A percentile compares a stretch with the other conserved stretches of the same genome.
Conservation (phyloP, 257 asterid species). For the Nicotiana obtusifolia region DNA sequence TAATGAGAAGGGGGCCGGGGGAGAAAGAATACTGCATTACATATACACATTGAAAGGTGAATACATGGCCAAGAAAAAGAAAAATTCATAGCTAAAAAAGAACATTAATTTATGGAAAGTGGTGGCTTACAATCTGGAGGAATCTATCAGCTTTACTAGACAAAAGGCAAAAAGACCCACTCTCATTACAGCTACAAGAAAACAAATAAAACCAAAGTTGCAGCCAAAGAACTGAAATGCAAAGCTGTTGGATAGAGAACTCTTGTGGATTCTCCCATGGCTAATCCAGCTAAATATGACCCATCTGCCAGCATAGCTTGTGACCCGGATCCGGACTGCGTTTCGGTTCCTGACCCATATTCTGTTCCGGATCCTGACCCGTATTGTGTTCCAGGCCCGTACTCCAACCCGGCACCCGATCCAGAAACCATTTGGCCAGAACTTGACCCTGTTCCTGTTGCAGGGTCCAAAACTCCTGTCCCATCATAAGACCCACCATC, state of each 20-base stretch:
- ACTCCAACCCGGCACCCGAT: conserved; percentile 17
- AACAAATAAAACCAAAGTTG: conserved; percentile 18
- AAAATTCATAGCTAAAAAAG: conserved; percentile 7
- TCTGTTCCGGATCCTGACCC: conserved; percentile 15
- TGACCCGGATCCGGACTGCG: conserved; percentile 45
- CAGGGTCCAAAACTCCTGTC: background rate
- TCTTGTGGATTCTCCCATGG: conserved; percentile 69
- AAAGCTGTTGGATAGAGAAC: conserved; percentile 21
- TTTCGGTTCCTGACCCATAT: conserved; percentile 4
- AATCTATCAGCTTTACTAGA: conserved; percentile 1
- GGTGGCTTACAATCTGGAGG: conserved; percentile 23
- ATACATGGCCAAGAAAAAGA: conserved; percentile 6
- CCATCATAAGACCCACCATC: conserved; percentile 28
- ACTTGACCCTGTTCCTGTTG: conserved; percentile 25
- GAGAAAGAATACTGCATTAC: conserved; percentile 3
- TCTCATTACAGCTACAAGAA: conserved; percentile 20
- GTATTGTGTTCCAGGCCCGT: background rate
- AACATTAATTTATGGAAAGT: background rate
- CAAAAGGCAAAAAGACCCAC: conserved; percentile 25
- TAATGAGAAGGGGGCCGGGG: background rate
- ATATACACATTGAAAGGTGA: conserved; percentile 15
- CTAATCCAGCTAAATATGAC: conserved; percentile 83
- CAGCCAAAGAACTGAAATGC: conserved; percentile 16
- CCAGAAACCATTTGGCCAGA: conserved; percentile 20
- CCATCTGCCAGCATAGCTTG: conserved; percentile 55